Evolutionary conservation across 2,329 filamentous ascomycete species (phyloP).

Genomic region (Ceratocystis lukuohia): DNA sequence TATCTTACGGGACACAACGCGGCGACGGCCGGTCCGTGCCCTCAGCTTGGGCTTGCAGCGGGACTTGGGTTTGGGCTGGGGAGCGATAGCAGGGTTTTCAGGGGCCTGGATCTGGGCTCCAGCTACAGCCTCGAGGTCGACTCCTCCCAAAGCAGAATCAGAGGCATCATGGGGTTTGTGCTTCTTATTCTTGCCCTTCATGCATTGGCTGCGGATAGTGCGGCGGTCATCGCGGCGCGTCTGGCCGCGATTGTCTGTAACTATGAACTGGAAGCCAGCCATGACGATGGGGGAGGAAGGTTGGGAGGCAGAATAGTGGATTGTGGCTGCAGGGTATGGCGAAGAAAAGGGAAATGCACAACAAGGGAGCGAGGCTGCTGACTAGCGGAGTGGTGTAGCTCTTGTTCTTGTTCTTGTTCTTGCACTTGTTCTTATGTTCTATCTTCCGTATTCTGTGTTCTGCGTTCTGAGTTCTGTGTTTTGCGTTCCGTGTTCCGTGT

Average conservation of each 20-base stretch:
- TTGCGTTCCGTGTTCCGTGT: too few relatives aligned
- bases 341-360: too few relatives aligned
- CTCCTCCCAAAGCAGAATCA: not conserved
- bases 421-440: too few relatives aligned
- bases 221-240: slow-evolving; percentile 18
- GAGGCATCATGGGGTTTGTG: slow-evolving; percentile 1
- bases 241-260: slow-evolving; percentile 20
- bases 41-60: not conserved
- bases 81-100: not conserved
- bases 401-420: too few relatives aligned
- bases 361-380: too few relatives aligned
- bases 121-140: not conserved
- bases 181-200: slow-evolving; percentile 19
- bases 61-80: not conserved
- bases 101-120: not conserved
- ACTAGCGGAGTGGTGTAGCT: too few relatives aligned
- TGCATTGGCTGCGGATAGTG: slow-evolving; percentile 19
- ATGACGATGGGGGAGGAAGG: not conserved
- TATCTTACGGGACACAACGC: not conserved
- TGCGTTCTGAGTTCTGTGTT: too few relatives aligned
- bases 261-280: slow-evolving; percentile 20
- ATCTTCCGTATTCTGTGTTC: too few relatives aligned
- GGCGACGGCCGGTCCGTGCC: not conserved
- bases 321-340: too few relatives aligned
- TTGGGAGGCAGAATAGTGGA: not conserved